Evolutionary conservation across 805 yeast species (phyloP), one percentile per base, ranked within the genome.

Genomic region (Suhomyces kilbournensis): DNA sequence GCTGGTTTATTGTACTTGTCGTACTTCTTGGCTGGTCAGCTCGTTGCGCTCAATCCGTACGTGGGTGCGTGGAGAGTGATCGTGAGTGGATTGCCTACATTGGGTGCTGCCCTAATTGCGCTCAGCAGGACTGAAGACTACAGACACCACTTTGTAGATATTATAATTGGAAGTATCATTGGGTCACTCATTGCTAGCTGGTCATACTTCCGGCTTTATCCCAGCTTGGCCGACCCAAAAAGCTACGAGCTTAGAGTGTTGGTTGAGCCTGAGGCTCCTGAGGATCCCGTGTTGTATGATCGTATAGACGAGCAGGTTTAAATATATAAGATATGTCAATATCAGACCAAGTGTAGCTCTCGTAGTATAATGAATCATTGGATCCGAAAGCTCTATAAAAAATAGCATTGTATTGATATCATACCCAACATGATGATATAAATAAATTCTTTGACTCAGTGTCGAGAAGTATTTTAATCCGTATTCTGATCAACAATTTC

Each of bases 141-240:
- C 70, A 79, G 97, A 66, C 99, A 93, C 64, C 98, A 93, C 69
- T 90, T 89, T 64, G 74, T 88, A 15, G 99, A 93, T 68, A 86
- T 94, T 1, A 60, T 87, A 1, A 62, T 86, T 14, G 99, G 99
- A 3, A 75, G 87, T 26, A 15, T 75, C 1, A 63, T 93, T 2
- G 99, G 99, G 1, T 56, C 71, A 4, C 53, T 72, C 2, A 69
- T 86, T 32, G 93, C 92, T 0, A 72, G 70, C 67, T 77, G 81
- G 77, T 71, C 81, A 23, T 85, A 85, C 58, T 66, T 77, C 58
- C 69, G 86, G 34, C 67, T 77, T 43, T 85, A 78, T 68, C 87
- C 87, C 1, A 20, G 58, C 2, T 51, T 79, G 22, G 52, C 58
- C 1, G 57, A 66, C 50, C 54, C 56, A 0, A 59, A 59, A 40